Conservation (phyloP, 2,329 filamentous ascomycete species). For the Stenocarpella maydis region DNA sequence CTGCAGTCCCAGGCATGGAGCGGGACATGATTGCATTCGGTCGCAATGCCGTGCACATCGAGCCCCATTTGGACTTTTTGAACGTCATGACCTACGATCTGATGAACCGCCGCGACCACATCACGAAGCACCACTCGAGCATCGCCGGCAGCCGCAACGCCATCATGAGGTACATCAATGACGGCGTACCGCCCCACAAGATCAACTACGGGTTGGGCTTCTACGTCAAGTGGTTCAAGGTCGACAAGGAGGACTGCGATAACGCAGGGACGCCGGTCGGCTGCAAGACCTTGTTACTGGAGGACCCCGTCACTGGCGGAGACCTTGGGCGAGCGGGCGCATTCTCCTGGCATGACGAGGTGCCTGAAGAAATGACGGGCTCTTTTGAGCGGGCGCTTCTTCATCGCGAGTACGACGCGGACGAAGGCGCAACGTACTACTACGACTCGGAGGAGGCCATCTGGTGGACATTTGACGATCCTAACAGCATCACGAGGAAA, state of each 20-base stretch:
- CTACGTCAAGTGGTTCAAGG: constrained; percentile 74
- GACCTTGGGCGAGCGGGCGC: constrained; percentile 62
- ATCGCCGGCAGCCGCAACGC: constrained; percentile 61
- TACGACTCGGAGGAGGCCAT: constrained; percentile 66
- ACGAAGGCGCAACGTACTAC: constrained; percentile 72
- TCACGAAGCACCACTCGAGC: constrained; percentile 71
- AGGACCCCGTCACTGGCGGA: constrained; percentile 65
- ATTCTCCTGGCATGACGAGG: constrained; percentile 67
- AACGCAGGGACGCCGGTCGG: constrained; percentile 60
- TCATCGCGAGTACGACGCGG: constrained; percentile 63
- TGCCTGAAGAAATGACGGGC: constrained; percentile 58
- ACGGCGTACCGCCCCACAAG: constrained; percentile 62
- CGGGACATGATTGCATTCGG: constrained; percentile 74
- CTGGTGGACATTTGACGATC: constrained; percentile 81
- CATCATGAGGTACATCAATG: constrained; percentile 66
- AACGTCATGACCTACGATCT: constrained; percentile 68
- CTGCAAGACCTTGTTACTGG: constrained; percentile 66
- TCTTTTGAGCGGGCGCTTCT: constrained; percentile 66
- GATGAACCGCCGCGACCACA: constrained; percentile 74
- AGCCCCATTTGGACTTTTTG: constrained; percentile 68
- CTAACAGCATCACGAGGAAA: constrained; percentile 67
- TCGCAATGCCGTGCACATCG: constrained; percentile 65
- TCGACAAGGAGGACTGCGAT: constrained; percentile 52
- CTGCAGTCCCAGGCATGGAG: constrained; percentile 70
- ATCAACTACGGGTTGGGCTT: constrained; percentile 74